These are phyloP conservation scores for Oryza punctata DNA, from an alignment of 176 grass and related monocot species.

Conservation along the genomic window DNA sequence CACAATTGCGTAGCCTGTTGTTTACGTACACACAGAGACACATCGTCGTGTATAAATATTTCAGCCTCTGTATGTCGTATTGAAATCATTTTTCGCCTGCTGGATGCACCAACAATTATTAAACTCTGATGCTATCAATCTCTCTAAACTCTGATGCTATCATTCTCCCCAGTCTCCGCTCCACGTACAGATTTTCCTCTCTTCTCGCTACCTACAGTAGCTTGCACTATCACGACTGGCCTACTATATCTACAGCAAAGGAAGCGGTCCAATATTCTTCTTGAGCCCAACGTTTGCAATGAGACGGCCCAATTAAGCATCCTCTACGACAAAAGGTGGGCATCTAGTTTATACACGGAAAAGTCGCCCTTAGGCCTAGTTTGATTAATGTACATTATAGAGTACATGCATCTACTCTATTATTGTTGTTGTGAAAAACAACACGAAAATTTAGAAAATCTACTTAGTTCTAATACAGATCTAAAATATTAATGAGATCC, in stretches of 20 bases:
- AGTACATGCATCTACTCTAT: too few species aligned
- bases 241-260: not conserved
- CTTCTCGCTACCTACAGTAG: not conserved
- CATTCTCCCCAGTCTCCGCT: not conserved
- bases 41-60: not conserved
- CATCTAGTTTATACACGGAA: too few species aligned
- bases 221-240: too few species aligned
- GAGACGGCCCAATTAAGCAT: not conserved
- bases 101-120: not conserved
- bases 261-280: not conserved
- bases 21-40: not conserved
- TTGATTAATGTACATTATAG: too few species aligned
- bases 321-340: too few species aligned
- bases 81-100: not conserved
- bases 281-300: not conserved
- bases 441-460: too few species aligned
- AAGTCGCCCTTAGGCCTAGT: too few species aligned
- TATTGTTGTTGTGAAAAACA: too few species aligned
- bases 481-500: too few species aligned
- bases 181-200: too few species aligned
- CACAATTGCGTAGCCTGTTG: not conserved
- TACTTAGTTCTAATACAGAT: too few species aligned
- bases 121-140: too few species aligned
- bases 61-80: not conserved
- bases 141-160: not conserved